Percentiles rank a stretch among this genome's conserved stretches.
phyloP scores from a whole-genome alignment of 805 yeast species.

The Lachancea lanzarotensis region DNA sequence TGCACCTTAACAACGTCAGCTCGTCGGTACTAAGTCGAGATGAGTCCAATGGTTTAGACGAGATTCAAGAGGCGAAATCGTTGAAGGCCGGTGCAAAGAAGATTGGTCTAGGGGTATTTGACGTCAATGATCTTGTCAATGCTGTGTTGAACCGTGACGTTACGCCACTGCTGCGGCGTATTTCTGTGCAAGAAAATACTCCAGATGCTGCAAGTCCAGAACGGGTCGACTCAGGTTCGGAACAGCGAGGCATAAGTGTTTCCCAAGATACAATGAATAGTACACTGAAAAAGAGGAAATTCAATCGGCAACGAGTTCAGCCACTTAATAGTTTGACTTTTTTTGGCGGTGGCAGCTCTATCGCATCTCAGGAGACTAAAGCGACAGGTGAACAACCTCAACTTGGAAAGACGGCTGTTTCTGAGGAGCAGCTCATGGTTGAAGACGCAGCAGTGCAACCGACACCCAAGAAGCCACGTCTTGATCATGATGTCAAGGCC shows the following conservation, averaged over 20 bases:
- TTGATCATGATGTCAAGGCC: neutral
- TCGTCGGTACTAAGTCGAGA: neutral
- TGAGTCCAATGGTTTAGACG: neutral
- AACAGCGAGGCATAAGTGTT: too few relatives aligned
- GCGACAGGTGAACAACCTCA: neutral
- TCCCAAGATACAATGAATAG: neutral
- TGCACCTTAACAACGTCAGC: constrained; percentile 2
- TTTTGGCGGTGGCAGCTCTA: constrained; percentile 37
- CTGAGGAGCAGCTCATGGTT: neutral
- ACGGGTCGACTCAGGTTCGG: too few relatives aligned
- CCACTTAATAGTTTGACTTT: constrained; percentile 34
- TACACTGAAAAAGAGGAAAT: constrained; percentile 16
- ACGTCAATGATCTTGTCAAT: constrained; percentile 26
- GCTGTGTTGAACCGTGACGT: constrained; percentile 19
- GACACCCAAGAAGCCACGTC: neutral
- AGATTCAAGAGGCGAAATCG: constrained; percentile 3
- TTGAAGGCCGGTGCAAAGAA: constrained; percentile 17
- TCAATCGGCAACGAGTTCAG: constrained; percentile 22
- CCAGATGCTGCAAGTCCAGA: neutral
- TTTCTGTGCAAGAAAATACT: neutral
- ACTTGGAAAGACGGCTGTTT: neutral
- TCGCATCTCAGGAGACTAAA: neutral
- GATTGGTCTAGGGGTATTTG: constrained; percentile 17
- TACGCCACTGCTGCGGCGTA: constrained; percentile 5
- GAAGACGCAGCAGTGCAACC: neutral